These are phyloP conservation scores for Eucalyptus regnans DNA, from an alignment of 345 rosid species.

Conservation along the genomic window DNA sequence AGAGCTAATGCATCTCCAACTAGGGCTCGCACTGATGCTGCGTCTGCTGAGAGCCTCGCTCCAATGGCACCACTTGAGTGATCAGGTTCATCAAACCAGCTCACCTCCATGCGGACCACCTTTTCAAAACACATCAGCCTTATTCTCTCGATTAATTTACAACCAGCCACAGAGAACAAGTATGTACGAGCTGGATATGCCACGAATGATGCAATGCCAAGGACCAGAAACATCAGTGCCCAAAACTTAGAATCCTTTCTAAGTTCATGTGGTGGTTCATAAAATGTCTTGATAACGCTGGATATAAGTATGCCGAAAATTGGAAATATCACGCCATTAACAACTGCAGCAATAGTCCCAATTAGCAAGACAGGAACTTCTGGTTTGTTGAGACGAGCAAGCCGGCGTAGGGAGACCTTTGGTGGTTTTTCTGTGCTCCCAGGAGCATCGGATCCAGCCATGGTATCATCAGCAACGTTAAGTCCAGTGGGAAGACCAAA, in stretches of 20 bases:
- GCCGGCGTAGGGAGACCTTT: constrained; percentile 38
- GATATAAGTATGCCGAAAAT: constrained; percentile 46
- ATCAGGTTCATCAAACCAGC: constrained; percentile 76
- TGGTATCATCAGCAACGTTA: constrained; percentile 5
- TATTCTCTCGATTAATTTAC: constrained; percentile 50
- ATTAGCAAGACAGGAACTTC: constrained; percentile 55
- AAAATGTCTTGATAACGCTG: constrained; percentile 38
- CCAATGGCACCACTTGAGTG: constrained; percentile 82
- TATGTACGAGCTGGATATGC: constrained; percentile 35
- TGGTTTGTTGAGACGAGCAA: constrained; percentile 74
- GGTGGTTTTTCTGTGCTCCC: constrained; percentile 1
- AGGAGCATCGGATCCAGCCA: not conserved
- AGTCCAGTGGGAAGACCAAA: constrained; percentile 56
- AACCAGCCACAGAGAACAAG: constrained; percentile 64
- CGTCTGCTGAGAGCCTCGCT: constrained; percentile 82
- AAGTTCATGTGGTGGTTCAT: constrained; percentile 43
- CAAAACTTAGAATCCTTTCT: constrained; percentile 55
- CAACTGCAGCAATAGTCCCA: constrained; percentile 47
- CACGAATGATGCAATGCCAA: constrained; percentile 52
- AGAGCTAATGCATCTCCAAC: constrained; percentile 74
- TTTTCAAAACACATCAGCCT: constrained; percentile 70
- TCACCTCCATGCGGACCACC: constrained; percentile 74
- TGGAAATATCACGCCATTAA: constrained; percentile 55
- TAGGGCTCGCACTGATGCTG: constrained; percentile 58
- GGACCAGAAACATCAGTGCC: constrained; percentile 50